Evolutionary conservation across 148 eudicot genomes (phyloP).

Genomic region (Chenopodium album): DNA sequence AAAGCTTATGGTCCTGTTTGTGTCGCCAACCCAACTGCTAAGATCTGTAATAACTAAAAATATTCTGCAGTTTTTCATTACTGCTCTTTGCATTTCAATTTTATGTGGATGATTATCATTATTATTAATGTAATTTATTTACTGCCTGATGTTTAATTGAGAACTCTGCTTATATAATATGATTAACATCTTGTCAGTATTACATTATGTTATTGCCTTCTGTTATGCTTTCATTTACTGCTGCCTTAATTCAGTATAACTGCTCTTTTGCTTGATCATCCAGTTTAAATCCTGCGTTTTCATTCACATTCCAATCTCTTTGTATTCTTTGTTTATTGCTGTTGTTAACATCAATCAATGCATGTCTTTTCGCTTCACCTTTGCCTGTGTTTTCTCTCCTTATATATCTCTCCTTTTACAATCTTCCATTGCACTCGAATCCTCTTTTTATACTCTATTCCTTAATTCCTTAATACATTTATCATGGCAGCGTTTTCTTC

Average conservation of each 20-base stretch:
- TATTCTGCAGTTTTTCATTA: not conserved
- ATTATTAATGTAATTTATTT: constrained; percentile 11
- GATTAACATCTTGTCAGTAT: not conserved
- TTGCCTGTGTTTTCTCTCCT: not conserved
- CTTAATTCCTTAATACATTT: not conserved
- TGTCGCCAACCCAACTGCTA: constrained; percentile 57
- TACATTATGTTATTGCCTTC: not conserved
- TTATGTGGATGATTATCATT: not conserved
- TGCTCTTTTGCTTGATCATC: not conserved
- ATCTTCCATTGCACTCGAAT: not conserved
- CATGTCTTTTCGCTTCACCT: not conserved
- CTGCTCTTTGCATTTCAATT: not conserved
- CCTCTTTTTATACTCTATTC: not conserved
- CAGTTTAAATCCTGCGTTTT: not conserved
- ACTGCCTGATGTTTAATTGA: constrained; percentile 18
- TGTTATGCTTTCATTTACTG: not conserved
- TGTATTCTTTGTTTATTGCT: not conserved
- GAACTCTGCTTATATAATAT: not conserved
- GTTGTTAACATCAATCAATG: not conserved
- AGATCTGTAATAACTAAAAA: constrained; percentile 40
- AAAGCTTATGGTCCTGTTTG: constrained; percentile 45
- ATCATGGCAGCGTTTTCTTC: constrained; percentile 4
- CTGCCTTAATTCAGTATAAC: not conserved
- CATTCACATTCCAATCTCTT: constrained; percentile 5
- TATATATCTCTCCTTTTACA: not conserved